Evolutionary conservation across 2,329 filamentous ascomycete genomes (phyloP), one percentile per base, ranked within the genome.

Genomic region (Aspergillus eucalypticola): DNA sequence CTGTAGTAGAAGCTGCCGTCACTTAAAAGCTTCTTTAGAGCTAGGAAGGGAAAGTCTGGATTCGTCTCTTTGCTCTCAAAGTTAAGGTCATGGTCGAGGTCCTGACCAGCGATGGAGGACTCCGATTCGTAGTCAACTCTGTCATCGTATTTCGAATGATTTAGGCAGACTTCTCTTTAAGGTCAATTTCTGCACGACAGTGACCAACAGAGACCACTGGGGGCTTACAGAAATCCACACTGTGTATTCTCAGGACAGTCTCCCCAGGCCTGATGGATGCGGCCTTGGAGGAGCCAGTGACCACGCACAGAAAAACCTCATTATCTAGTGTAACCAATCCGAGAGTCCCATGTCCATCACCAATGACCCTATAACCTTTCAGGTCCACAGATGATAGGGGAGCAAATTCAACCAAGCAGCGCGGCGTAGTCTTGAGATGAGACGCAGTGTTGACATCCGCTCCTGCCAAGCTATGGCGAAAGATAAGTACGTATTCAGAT

Each of bases 1-100:
- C 92, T 97, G 79, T 97, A 99, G 75, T 98, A 99, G 74, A 99
- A 99, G 29, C 90, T 96, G 25, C 94, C 93, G 74, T 96, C 93
- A 72, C 91, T 90, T 58, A 99, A 81, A 39, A 99, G 84, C 81
- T 96, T 98, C 76, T 94, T 93, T 61, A 99, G 77, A 49, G 95
- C 91, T 69, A 92, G 81, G 75, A 94, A 98, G 6, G 95, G 95
- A 75, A 97, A 92, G 71, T 97, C 92, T 29, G 91, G 76, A 25
- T 88, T 78, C 44, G 86, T 81, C 46, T 97, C 92, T 68, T 86
- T 84, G 59, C 88, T 84, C 59, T 88, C 87, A 58, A 77, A 75
- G 17, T 76, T 75, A 60, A 78, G 78, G 39, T 79, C 79, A 71
- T 82, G 77, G 58, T 83, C 80, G 60, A 76, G 79, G 38, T 84